Evolutionary conservation across 2,329 filamentous ascomycete genomes (phyloP), one percentile per base, ranked within the genome.

Genomic region (Lojkania enalia): DNA sequence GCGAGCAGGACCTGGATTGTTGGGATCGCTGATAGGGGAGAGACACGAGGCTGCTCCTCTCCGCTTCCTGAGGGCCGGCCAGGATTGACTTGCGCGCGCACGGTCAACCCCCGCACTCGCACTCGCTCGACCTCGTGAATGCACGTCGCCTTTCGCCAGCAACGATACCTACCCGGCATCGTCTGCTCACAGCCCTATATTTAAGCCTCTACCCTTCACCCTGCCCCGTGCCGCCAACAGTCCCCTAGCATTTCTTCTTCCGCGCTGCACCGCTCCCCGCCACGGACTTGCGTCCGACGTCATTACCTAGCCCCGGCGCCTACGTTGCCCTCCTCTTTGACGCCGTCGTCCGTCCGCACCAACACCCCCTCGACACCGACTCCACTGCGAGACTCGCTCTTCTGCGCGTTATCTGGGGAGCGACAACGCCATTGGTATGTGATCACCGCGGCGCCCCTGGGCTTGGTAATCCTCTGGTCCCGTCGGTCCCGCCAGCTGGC

Each of bases 301-400:
- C 30, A 33, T 33, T 33, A 33, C 30, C 30, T 9, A 33, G 16
- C 30, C 9, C 30, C 14, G 6, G 9, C 30, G 30, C 30, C 30
- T 16, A 16, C 49, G 38, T 49, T 31, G 46, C 43, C 40, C 20
- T 35, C 15, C 16, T 31, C 39, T 19, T 32, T 18, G 19, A 14
- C 15, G 4, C 14, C 18, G 25, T n/a, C 23, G 7, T 7, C 23
- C n/a, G 23, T 27, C 23, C 23, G n/a, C 23, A n/a, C 7, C 23
- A 7, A 9, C 23, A n/a, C 23, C 7, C 23, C 23, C 23, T n/a
- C 7, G 23, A 27, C 23, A n/a, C 23, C 7, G 7, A 7, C n/a
- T n/a, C n/a, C 7, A 27, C 23, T n/a, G n/a, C 23, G 23, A 7
- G 23, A 7, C 23, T 27, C 23, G 7, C n/a, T 27, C 23, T 7